phyloP scores from a whole-genome alignment of 768 basidiomycete genomes.

The Exsudoporus frostii region DNA sequence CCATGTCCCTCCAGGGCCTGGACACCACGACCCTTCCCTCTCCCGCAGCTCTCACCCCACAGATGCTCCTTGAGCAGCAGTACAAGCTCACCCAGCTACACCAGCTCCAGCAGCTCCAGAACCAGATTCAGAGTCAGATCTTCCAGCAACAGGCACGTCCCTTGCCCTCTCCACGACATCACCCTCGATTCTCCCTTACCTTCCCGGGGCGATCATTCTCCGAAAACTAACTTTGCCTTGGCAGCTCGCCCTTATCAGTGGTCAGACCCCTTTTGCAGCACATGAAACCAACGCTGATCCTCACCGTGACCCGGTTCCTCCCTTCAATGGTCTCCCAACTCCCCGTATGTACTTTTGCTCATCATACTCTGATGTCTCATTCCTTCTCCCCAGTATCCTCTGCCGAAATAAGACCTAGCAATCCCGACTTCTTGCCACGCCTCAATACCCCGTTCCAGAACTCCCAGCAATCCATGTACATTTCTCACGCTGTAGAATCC shows the following conservation, averaged over 20 bases:
- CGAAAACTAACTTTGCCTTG: conserved; percentile 12
- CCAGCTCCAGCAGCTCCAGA: conserved; percentile 73
- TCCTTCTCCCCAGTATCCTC: conserved; percentile 48
- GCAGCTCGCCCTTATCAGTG: conserved; percentile 69
- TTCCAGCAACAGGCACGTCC: conserved; percentile 81
- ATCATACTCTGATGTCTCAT: conserved; percentile 11
- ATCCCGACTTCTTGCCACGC: conserved; percentile 59
- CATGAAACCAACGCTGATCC: conserved; percentile 35
- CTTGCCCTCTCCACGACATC: not conserved
- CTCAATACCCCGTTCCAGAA: conserved; percentile 50
- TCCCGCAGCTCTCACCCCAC: conserved; percentile 35
- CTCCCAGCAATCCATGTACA: conserved; percentile 26
- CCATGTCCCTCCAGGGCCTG: conserved; percentile 43
- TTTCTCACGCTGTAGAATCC: conserved; percentile 24
- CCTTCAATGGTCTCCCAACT: conserved; percentile 59
- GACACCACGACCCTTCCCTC: conserved; percentile 27
- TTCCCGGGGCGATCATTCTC: conserved; percentile 2
- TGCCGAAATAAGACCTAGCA: conserved; percentile 59
- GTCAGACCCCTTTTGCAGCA: conserved; percentile 35
- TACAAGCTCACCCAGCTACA: conserved; percentile 76
- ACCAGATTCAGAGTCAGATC: conserved; percentile 83
- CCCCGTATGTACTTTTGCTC: conserved; percentile 47
- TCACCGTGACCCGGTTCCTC: conserved; percentile 32
- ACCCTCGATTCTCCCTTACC: not conserved
- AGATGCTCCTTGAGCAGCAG: conserved; percentile 68